A percentile compares a stretch with the other conserved stretches of the same genome.
phyloP scores from a whole-genome alignment of 169 alveolate genomes.

The Toxoplasma gondii region DNA sequence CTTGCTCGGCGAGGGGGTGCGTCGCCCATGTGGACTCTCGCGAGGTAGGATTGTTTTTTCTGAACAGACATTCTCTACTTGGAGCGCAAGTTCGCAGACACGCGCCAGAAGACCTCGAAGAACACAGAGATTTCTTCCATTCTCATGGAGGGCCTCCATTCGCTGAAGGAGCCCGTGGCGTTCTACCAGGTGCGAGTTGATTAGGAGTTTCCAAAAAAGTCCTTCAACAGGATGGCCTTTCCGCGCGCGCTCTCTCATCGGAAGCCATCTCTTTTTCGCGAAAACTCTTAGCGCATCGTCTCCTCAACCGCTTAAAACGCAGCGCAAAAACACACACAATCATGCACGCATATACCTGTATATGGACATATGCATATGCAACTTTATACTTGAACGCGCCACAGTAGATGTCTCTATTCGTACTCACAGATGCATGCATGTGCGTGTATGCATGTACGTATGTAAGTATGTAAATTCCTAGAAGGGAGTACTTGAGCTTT shows the following conservation, averaged over 20 bases:
- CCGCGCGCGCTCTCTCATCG: background rate
- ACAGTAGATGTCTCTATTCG: background rate
- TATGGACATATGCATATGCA: too few species aligned
- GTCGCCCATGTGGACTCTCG: too few species aligned
- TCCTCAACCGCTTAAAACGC: too few species aligned
- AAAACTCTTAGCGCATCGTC: too few species aligned
- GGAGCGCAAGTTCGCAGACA: conserved; percentile 69
- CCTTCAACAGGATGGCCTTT: background rate
- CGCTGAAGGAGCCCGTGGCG: conserved; percentile 81
- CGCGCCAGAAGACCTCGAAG: conserved; percentile 60
- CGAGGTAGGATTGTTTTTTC: too few species aligned
- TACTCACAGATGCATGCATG: too few species aligned
- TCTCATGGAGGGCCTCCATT: conserved; percentile 77
- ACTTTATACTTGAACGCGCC: too few species aligned
- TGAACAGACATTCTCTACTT: conserved; percentile 21
- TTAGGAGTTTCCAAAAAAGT: background rate
- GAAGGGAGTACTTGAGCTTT: background rate
- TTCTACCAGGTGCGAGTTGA: conserved; percentile 58
- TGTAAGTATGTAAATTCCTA: too few species aligned
- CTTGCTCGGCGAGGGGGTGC: too few species aligned
- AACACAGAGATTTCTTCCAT: conserved; percentile 75
- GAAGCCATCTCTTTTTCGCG: background rate
- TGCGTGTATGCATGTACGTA: too few species aligned
- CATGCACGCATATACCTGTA: too few species aligned
- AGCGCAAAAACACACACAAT: too few species aligned